Base-by-base conservation (phyloP, 176 grass and related monocot species). In the Triticum timopheevii region DNA sequence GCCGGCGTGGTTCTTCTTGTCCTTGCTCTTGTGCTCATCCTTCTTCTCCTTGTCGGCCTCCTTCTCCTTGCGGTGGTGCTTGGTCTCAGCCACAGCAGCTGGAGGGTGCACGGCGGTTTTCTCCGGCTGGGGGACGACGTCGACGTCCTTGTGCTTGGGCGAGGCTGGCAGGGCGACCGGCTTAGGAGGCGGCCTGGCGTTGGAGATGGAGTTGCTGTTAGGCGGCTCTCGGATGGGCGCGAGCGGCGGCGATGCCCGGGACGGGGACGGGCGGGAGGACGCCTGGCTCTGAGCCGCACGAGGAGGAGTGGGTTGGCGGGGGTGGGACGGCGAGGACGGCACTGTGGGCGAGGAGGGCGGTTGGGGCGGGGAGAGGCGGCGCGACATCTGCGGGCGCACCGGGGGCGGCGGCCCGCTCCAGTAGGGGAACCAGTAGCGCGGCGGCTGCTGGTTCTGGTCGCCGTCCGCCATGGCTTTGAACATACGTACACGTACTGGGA, bases 401-500 rank as follows among this genome's bases (percentile, higher is more conserved):
- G 50, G 23, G 0, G 89, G 80, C 9, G 52, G 80, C 0, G 73
- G 40, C 3, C 23, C 50, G 34, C 74, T 65, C 84, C 84, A 87
- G 67, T 83, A 83, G 13, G 84, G 80, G 84, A 90, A 87, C 89
- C 84, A 90, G 80, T 16, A 75, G 6, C 80, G 28, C 64, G 65
- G 88, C 28, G 15, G 10, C 69, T 52, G 89, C 42, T 76, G 84
- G 69, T 67, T 79, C 58, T 87, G 63, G 15, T 87, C 84, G 54
- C 44, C 89, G 52, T 63, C 80, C 84, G 86, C 84, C 84, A 90
- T 90, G 56, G 10, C 68, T 11, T 30, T 42, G 40, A 42, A 38
- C 44, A 11, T 9, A 13, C 47, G 38, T 38, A 38, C 36, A 31
- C 31, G 31, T 31, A 31, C 31, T 40, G 38, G 38, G 38, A 40